These are phyloP conservation scores for Mycena leptocephala DNA, from an alignment of 768 basidiomycete species.

Conservation along the genomic window DNA sequence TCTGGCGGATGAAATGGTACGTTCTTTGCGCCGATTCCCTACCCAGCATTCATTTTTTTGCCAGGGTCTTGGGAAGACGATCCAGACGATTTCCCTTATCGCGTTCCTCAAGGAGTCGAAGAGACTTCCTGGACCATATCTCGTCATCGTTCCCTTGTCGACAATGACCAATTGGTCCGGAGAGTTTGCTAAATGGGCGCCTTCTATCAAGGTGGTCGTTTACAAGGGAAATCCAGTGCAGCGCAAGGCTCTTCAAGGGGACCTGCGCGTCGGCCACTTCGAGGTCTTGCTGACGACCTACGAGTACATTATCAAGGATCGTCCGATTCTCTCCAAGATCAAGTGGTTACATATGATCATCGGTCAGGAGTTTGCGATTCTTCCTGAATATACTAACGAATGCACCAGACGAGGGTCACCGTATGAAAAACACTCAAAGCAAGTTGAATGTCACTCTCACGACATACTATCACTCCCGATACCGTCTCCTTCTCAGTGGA, in stretches of 20 bases:
- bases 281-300: conserved; percentile 96
- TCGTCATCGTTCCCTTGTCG: conserved; percentile 95
- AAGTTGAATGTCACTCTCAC: conserved; percentile 93
- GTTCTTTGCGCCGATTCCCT: conserved; percentile 5
- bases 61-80: conserved; percentile 97
- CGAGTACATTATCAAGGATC: conserved; percentile 98
- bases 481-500: conserved; percentile 94
- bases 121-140: conserved; percentile 92
- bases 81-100: conserved; percentile 94
- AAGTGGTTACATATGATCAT: conserved; percentile 99
- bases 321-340: conserved; percentile 88
- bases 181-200: conserved; percentile 97
- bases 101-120: conserved; percentile 94
- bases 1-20: conserved; percentile 93
- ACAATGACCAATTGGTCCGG: conserved; percentile 98
- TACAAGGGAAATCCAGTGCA: conserved; percentile 95
- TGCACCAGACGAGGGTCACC: conserved; percentile 89
- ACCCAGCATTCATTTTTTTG: conserved; percentile 27
- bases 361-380: conserved; percentile 59
- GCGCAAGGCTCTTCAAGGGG: conserved; percentile 82
- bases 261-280: conserved; percentile 87
- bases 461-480: conserved; percentile 93
- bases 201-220: conserved; percentile 81
- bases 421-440: conserved; percentile 95
- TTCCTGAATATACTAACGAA: not conserved